These are phyloP conservation scores for Aspergillus versicolor DNA, from an alignment of 2,329 filamentous ascomycete species.

Conservation along the genomic window DNA sequence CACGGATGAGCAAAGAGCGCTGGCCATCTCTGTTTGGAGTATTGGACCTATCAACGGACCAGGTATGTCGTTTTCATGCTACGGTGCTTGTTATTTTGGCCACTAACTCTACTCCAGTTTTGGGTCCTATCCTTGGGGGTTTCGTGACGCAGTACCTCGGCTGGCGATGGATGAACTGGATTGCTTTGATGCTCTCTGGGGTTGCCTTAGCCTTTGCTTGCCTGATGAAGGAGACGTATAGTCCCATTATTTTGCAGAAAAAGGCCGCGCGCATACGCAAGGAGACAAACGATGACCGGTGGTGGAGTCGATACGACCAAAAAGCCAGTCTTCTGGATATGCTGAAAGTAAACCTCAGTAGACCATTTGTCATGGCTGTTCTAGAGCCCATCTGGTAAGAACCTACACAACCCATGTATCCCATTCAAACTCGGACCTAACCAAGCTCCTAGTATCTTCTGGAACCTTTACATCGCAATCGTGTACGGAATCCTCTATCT, in stretches of 20 bases:
- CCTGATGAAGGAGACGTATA: constrained; percentile 72
- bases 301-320: constrained; percentile 79
- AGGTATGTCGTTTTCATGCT: constrained; percentile 27
- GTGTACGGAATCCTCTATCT: constrained; percentile 86
- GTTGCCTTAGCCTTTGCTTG: constrained; percentile 60
- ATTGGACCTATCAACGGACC: constrained; percentile 82
- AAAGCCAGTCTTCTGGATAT: constrained; percentile 63
- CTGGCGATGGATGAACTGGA: constrained; percentile 87
- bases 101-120: constrained; percentile 28
- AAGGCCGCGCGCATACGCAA: constrained; percentile 65
- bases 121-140: constrained; percentile 74
- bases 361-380: constrained; percentile 74
- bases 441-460: constrained; percentile 61
- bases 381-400: constrained; percentile 80
- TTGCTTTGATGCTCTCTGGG: constrained; percentile 70
- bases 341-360: constrained; percentile 71
- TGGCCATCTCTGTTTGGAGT: constrained; percentile 81
- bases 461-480: constrained; percentile 69
- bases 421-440: not conserved
- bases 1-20: constrained; percentile 73
- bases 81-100: not conserved
- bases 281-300: constrained; percentile 68
- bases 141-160: constrained; percentile 70
- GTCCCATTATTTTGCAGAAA: constrained; percentile 66
- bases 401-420: not conserved